phyloP scores from a whole-genome alignment of 371 early-diverging fungal species.

The Circinella umbellata region DNA sequence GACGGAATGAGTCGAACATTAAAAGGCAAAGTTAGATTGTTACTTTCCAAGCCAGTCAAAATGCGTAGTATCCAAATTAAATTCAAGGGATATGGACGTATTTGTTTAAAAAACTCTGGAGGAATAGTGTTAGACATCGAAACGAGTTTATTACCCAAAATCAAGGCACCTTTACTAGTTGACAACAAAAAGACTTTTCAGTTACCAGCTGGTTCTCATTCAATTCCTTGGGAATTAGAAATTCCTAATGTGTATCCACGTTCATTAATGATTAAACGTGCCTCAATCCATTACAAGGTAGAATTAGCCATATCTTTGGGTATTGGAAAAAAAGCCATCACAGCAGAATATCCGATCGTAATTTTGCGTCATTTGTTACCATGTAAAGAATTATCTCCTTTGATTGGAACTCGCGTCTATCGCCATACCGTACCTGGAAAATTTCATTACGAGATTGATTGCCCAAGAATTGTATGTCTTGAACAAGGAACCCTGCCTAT shows the following conservation, averaged over 20 bases:
- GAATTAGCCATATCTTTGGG: conserved; percentile 33
- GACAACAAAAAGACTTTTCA: conserved; percentile 27
- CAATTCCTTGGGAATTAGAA: conserved; percentile 39
- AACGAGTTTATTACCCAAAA: conserved; percentile 35
- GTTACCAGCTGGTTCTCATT: conserved; percentile 37
- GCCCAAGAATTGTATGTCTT: conserved; percentile 39
- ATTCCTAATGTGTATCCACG: conserved; percentile 47
- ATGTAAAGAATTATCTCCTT: conserved; percentile 37
- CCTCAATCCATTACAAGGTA: conserved; percentile 37
- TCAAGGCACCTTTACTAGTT: conserved; percentile 30
- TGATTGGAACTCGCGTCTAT: conserved; percentile 39
- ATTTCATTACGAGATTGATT: conserved; percentile 50
- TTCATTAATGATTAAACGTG: conserved; percentile 36
- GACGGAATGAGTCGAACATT: conserved; percentile 20
- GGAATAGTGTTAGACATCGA: conserved; percentile 18
- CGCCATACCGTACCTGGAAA: conserved; percentile 44
- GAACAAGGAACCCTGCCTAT: conserved; percentile 39
- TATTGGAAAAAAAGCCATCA: conserved; percentile 31
- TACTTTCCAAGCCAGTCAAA: conserved; percentile 37
- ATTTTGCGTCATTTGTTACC: conserved; percentile 39
- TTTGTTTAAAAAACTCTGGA: conserved; percentile 19
- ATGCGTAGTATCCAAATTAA: conserved; percentile 43
- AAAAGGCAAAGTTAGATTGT: conserved; percentile 37
- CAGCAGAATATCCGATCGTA: conserved; percentile 43
- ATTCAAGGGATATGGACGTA: conserved; percentile 46